Evolutionary conservation across 176 grass and related monocot genomes (phyloP).

Genomic region (Calamus simplicifolius): DNA sequence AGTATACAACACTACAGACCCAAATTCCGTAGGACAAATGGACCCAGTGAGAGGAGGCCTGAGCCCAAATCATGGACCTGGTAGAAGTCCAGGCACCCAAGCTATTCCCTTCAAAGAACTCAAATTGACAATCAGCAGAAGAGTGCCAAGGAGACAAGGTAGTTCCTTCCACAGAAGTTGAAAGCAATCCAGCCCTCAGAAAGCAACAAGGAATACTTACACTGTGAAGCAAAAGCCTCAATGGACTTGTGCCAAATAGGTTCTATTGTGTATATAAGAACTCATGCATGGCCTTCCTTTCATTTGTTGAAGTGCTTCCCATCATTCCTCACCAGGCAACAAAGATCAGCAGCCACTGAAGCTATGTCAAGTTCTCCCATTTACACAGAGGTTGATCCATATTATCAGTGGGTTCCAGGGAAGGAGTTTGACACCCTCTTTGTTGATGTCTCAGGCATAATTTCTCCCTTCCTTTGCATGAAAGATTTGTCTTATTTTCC

Average conservation of each 20-base stretch:
- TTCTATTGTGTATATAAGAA: conserved; percentile 8
- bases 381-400: conserved; percentile 39
- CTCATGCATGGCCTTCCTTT: not conserved
- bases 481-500: no score
- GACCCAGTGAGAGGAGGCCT: no score
- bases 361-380: conserved; percentile 8
- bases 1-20: no score
- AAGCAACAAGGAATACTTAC: conserved; percentile 29
- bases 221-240: conserved; percentile 11
- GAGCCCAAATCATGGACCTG: no score
- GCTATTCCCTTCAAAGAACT: not conserved
- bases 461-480: not conserved
- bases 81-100: no score
- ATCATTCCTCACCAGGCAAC: not conserved
- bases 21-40: no score
- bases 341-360: conserved; percentile 19
- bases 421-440: conserved; percentile 41
- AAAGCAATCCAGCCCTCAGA: not conserved
- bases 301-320: not conserved
- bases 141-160: conserved; percentile 26
- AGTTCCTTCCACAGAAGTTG: conserved; percentile 7
- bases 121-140: conserved; percentile 1
- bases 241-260: not conserved
- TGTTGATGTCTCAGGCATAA: conserved; percentile 34
- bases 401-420: conserved; percentile 35